These are phyloP conservation scores for Candida hispaniensis DNA, from an alignment of 805 yeast species.

Conservation along the genomic window DNA sequence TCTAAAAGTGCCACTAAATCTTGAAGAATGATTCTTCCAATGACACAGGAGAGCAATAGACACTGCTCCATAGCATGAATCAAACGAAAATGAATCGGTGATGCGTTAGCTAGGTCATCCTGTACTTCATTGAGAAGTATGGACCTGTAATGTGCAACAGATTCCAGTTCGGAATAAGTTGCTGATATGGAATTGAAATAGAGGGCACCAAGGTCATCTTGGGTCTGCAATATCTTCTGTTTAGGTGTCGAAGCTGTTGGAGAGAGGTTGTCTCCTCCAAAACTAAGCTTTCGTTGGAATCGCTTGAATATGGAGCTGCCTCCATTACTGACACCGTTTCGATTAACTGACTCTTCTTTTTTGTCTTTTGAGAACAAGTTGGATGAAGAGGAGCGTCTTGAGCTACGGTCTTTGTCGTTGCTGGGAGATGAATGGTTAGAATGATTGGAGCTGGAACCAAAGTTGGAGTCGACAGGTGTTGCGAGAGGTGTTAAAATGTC, in stretches of 20 bases:
- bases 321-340: no score
- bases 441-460: no score
- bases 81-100: conserved; percentile 1
- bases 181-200: conserved; percentile 14
- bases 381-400: no score
- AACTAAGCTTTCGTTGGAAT: conserved; percentile 10
- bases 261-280: conserved; percentile 4
- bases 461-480: not conserved
- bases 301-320: conserved; percentile 16
- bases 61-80: conserved; percentile 12
- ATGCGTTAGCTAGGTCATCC: conserved; percentile 1
- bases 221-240: not conserved
- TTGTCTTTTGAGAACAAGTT: conserved; percentile 9
- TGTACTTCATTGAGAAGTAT: conserved; percentile 9
- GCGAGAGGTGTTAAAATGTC: conserved; percentile 7
- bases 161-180: conserved; percentile 11
- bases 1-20: conserved; percentile 12
- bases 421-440: no score
- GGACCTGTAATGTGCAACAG: conserved; percentile 12
- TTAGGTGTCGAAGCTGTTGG: conserved; percentile 1
- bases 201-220: conserved; percentile 9
- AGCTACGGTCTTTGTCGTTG: no score
- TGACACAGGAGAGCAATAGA: conserved; percentile 1
- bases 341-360: conserved; percentile 4
- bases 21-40: conserved; percentile 11